Conservation (phyloP, 371 early-diverging fungal species). For the Coelomomyces lativittatus region DNA sequence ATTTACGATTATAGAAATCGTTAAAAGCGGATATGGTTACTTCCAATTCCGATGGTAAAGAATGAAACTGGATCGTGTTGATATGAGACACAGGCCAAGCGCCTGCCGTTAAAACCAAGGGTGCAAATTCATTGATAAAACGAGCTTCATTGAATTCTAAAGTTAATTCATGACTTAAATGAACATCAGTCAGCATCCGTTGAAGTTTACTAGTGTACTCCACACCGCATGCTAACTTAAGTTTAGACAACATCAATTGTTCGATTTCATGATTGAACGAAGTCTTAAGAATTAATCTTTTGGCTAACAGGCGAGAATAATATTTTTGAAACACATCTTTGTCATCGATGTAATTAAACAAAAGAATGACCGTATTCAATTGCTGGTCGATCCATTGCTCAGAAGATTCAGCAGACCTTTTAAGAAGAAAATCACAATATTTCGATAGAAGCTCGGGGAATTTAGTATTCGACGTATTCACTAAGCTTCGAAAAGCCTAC, state of each 20-base stretch:
- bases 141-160: slow-evolving; percentile 31
- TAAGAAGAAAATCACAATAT: slow-evolving; percentile 60
- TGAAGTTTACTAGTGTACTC: slow-evolving; percentile 77
- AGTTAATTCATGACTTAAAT: slow-evolving; percentile 52
- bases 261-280: slow-evolving; percentile 71
- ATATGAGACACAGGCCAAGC: slow-evolving; percentile 67
- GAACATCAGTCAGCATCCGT: slow-evolving; percentile 75
- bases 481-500: slow-evolving; percentile 54
- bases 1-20: slow-evolving; percentile 47
- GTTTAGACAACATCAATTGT: slow-evolving; percentile 57
- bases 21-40: slow-evolving; percentile 50
- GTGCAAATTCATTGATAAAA: slow-evolving; percentile 44
- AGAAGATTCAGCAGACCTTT: slow-evolving; percentile 28
- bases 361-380: slow-evolving; percentile 29
- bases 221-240: slow-evolving; percentile 60
- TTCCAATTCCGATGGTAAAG: slow-evolving; percentile 33
- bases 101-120: slow-evolving; percentile 67
- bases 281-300: slow-evolving; percentile 60
- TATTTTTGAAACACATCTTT: slow-evolving; percentile 87
- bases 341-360: slow-evolving; percentile 81
- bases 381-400: slow-evolving; percentile 15
- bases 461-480: slow-evolving; percentile 41
- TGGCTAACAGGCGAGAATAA: slow-evolving; percentile 69
- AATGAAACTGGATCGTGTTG: slow-evolving; percentile 26
- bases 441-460: slow-evolving; percentile 60